Evolutionary conservation across 2,329 filamentous ascomycete species (phyloP).

Genomic region (Apiospora rasikravindrae): DNA sequence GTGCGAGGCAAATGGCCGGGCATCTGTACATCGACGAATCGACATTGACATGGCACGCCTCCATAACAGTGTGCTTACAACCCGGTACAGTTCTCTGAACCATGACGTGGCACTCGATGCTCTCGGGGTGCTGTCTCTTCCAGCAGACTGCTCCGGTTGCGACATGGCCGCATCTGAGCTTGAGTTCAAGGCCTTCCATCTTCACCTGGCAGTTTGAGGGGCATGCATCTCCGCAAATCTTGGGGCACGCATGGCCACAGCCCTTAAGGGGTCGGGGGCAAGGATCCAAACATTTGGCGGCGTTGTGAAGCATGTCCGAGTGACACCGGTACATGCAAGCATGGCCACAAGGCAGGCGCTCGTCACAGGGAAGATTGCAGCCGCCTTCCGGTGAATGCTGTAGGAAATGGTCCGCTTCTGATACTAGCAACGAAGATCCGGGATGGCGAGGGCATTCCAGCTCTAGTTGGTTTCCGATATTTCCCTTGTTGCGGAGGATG

Average conservation of each 20-base stretch:
- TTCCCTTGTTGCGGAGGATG: conserved; percentile 52
- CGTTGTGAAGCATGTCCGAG: conserved; percentile 51
- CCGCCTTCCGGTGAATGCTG: conserved; percentile 66
- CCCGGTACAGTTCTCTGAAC: conserved; percentile 55
- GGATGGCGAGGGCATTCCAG: conserved; percentile 67
- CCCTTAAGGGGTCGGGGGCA: conserved; percentile 48
- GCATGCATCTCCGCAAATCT: conserved; percentile 50
- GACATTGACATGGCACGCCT: conserved; percentile 58
- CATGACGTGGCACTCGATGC: conserved; percentile 52
- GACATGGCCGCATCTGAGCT: conserved; percentile 50
- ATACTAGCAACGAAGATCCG: conserved; percentile 54
- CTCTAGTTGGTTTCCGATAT: conserved; percentile 56
- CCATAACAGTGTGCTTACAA: conserved; percentile 59
- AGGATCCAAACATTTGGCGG: conserved; percentile 50
- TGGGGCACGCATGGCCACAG: conserved; percentile 52
- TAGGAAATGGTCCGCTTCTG: conserved; percentile 61
- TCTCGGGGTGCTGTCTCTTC: conserved; percentile 47
- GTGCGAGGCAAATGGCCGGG: conserved; percentile 47
- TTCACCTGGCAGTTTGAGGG: conserved; percentile 41
- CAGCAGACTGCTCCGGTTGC: conserved; percentile 41
- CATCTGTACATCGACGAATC: conserved; percentile 50
- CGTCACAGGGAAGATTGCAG: conserved; percentile 57
- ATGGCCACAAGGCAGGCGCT: conserved; percentile 55
- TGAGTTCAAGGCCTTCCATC: conserved; percentile 36
- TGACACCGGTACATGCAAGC: conserved; percentile 53